phyloP scores from a whole-genome alignment of 1,139 yeast species.

The Yamadazyma oceani region DNA sequence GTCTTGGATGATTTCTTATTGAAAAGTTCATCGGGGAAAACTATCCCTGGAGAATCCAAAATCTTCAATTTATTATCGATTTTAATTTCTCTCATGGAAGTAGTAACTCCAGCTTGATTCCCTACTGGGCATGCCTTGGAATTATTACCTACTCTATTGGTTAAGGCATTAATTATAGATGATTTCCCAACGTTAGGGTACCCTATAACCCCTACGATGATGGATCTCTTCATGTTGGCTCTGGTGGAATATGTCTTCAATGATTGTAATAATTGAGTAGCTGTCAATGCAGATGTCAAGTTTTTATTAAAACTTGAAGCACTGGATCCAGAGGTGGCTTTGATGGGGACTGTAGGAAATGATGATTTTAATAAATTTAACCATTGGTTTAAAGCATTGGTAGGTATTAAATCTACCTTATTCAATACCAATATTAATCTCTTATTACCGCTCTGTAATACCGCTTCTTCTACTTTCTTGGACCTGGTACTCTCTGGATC shows the following conservation, averaged over 20 bases:
- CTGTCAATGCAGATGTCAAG: slow-evolving; percentile 69
- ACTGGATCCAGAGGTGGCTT: slow-evolving; percentile 56
- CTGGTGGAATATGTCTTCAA: slow-evolving; percentile 84
- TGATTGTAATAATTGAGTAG: slow-evolving; percentile 72
- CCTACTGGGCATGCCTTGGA: slow-evolving; percentile 92
- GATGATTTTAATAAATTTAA: slow-evolving; percentile 71
- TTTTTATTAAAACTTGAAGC: slow-evolving; percentile 75
- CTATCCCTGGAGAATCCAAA: slow-evolving; percentile 96
- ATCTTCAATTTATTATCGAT: slow-evolving; percentile 86
- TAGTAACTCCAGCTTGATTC: slow-evolving; percentile 96
- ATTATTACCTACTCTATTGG: slow-evolving; percentile 71
- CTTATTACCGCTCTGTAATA: slow-evolving; percentile 73
- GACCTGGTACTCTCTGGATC: slow-evolving; percentile 97
- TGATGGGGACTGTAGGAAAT: slow-evolving; percentile 90
- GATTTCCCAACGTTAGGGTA: slow-evolving; percentile 95
- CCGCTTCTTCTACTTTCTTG: slow-evolving; percentile 85
- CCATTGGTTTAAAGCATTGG: slow-evolving; percentile 83
- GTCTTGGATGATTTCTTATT: slow-evolving; percentile 47
- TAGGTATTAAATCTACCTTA: slow-evolving; percentile 91
- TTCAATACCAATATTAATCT: slow-evolving; percentile 82
- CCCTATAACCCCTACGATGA: slow-evolving; percentile 93
- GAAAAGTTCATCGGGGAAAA: slow-evolving; percentile 72
- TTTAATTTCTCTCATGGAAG: slow-evolving; percentile 87
- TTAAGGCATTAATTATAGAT: slow-evolving; percentile 86
- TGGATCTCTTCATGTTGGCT: slow-evolving; percentile 85